A percentile compares a stretch with the other conserved stretches of the same genome.
Conservation (phyloP, 306 rosid species). For the apple (Malus domestica) region DNA sequence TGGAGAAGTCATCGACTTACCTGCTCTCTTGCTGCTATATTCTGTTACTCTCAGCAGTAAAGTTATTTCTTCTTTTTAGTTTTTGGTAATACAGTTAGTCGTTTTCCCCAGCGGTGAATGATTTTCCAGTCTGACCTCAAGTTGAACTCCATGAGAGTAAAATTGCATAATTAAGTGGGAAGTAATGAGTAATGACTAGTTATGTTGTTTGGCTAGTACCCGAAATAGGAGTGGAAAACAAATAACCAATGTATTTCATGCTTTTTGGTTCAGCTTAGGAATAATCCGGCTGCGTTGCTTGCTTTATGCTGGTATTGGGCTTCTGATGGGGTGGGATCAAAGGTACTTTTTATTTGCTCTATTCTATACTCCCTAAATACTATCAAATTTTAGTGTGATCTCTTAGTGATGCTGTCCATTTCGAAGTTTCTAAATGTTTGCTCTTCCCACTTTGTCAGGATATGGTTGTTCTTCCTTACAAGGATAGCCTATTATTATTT, state of each 20-base stretch:
- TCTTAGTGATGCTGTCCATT: background rate
- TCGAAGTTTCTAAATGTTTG: background rate
- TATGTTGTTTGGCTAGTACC: background rate
- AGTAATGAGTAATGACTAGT: background rate
- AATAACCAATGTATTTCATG: background rate
- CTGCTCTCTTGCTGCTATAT: background rate
- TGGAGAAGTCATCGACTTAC: background rate
- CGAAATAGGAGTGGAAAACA: background rate
- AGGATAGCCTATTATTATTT: slow-evolving; percentile 82
- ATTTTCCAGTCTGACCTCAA: background rate
- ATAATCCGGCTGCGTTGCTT: slow-evolving; percentile 91
- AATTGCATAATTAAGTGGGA: background rate
- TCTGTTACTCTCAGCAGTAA: background rate
- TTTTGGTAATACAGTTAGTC: background rate
- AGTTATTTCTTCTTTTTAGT: background rate
- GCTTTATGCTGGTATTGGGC: slow-evolving; percentile 98
- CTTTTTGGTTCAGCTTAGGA: slow-evolving; percentile 41
- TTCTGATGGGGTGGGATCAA: slow-evolving; percentile 88
- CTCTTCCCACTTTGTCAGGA: slow-evolving; percentile 43
- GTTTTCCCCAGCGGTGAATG: background rate
- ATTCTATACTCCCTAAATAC: slow-evolving; percentile 6
- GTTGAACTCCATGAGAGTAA: background rate
- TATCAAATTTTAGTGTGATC: slow-evolving; percentile 10
- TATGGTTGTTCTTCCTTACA: slow-evolving; percentile 98
- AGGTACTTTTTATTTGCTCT: slow-evolving; percentile 44